Conservation (phyloP, 352 stramenopile genomes). For the Globisporangium irregulare region DNA sequence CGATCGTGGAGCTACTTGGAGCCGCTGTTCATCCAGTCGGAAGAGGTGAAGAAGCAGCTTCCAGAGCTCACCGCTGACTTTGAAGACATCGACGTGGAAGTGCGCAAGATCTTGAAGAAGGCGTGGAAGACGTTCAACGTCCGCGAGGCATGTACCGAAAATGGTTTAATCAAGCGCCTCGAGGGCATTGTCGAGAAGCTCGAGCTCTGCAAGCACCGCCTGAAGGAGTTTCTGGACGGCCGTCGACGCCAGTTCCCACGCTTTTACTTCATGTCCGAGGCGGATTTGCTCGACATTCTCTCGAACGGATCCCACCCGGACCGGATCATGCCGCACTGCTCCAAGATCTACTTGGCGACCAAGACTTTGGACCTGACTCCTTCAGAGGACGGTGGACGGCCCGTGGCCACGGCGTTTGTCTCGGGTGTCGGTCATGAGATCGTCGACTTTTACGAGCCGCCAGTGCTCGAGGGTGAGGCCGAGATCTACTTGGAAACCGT, state of each 20-base stretch:
- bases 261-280: constrained; percentile 91
- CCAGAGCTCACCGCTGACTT: constrained; percentile 93
- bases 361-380: constrained; percentile 91
- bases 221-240: constrained; percentile 95
- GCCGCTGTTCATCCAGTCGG: constrained; percentile 94
- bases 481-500: constrained; percentile 97
- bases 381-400: constrained; percentile 47
- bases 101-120: constrained; percentile 82
- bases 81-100: constrained; percentile 92
- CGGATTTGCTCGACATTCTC: constrained; percentile 94
- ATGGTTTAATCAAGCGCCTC: constrained; percentile 87
- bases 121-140: constrained; percentile 91
- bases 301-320: constrained; percentile 93
- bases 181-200: constrained; percentile 92
- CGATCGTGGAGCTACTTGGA: constrained; percentile 96
- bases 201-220: constrained; percentile 92
- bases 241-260: constrained; percentile 93
- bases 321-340: constrained; percentile 94
- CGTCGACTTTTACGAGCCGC: constrained; percentile 91
- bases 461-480: constrained; percentile 94
- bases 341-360: constrained; percentile 94
- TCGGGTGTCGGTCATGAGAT: constrained; percentile 93
- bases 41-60: constrained; percentile 96
- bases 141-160: constrained; percentile 85
- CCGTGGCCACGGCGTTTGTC: constrained; percentile 90